Base-by-base conservation (phyloP, 257 asterid species). In the Oldenlandia corymbosa region DNA sequence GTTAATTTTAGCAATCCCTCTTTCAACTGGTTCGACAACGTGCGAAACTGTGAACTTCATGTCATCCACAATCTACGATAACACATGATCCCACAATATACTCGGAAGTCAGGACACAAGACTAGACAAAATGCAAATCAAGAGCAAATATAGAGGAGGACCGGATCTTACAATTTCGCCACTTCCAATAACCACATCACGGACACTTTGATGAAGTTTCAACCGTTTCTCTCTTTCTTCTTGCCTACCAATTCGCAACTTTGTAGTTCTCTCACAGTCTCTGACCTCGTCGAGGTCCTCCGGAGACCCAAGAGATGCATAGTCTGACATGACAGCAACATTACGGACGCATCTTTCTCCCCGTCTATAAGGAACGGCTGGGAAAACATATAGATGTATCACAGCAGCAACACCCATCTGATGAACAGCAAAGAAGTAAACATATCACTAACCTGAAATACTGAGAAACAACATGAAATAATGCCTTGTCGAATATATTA, bases 391-490 rank as follows among this genome's bases (percentile, higher is more conserved):
- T 48, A 92, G 91, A 79, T 92, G 99, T 58, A 92, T 88, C 68
- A 92, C 83, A 71, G 99, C 97, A 78, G 99, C 99, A 75, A 92
- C 52, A 53, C 99, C 99, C 99, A 92, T 92, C 97, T 92, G 72
- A 24, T 62, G 21, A n/a, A 28, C 28, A 21, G 67, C 8, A 62
- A 62, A 32, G 17, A 32, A 7, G 30, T 32, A 9, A 20, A 16
- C n/a, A 17, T 30, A 5, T 14, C 45, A 41, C 45, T 1, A 4
- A 54, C 13, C 14, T 36, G 12, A 9, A 4, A 7, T n/a, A 59
- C 6, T 39, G n/a, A 17, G 27, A 0, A n/a, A 5, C n/a, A 62
- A 36, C 18, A 27, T 14, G 0, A 45, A 30, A 10, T n/a, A n/a
- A n/a, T n/a, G n/a, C n/a, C n/a, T n/a, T n/a, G n/a, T n/a, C n/a